Evolutionary conservation across 1,139 yeast genomes (phyloP).

Genomic region (Barnettozyma hawaiiensis): DNA sequence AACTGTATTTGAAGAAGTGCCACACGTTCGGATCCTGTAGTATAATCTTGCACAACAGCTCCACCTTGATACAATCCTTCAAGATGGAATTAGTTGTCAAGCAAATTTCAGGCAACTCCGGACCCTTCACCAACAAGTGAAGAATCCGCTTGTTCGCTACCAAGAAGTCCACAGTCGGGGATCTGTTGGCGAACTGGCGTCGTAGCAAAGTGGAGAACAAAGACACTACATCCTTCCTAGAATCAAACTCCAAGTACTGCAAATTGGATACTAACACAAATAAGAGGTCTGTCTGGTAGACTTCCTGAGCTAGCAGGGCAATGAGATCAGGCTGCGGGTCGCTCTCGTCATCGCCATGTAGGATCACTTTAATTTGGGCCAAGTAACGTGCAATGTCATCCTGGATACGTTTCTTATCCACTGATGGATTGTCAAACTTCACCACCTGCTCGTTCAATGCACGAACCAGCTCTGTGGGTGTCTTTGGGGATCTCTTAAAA

Average conservation of each 20-base stretch:
- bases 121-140: slow-evolving; percentile 57
- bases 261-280: slow-evolving; percentile 54
- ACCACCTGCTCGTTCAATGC: slow-evolving; percentile 67
- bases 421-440: slow-evolving; percentile 41
- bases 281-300: slow-evolving; percentile 67
- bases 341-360: slow-evolving; percentile 66
- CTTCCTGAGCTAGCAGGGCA: slow-evolving; percentile 66
- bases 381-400: slow-evolving; percentile 74
- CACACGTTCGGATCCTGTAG: slow-evolving; percentile 60
- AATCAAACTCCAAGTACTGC: slow-evolving; percentile 72
- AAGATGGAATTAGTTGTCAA: slow-evolving; percentile 73
- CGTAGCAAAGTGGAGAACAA: slow-evolving; percentile 73
- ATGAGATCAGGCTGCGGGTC: slow-evolving; percentile 76
- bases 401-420: slow-evolving; percentile 55
- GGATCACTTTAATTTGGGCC: slow-evolving; percentile 57
- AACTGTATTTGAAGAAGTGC: slow-evolving; percentile 78
- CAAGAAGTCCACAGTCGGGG: slow-evolving; percentile 85
- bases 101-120: slow-evolving; percentile 67
- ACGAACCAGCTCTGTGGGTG: slow-evolving; percentile 79
- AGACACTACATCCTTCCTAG: slow-evolving; percentile 75
- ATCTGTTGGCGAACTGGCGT: slow-evolving; percentile 69
- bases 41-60: slow-evolving; percentile 56
- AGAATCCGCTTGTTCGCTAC: slow-evolving; percentile 59
- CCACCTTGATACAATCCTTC: slow-evolving; percentile 82
- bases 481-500: slow-evolving; percentile 87